Conservation (phyloP, 495 filamentous ascomycete genomes). For the Neurospora sp. region DNA sequence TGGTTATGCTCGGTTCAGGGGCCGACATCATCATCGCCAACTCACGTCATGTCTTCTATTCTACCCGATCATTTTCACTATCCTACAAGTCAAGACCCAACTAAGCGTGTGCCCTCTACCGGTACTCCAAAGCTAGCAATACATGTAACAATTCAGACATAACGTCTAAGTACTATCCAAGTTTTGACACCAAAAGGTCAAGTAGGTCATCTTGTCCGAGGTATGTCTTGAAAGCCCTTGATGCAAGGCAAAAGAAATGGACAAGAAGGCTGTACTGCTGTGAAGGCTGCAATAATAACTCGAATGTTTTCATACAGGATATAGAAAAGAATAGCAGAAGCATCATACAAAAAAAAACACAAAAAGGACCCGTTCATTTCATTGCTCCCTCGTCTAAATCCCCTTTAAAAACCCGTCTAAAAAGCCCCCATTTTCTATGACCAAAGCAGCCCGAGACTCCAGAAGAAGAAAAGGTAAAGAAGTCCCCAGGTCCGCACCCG, state of each 20-base stretch:
- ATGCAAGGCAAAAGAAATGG: not conserved
- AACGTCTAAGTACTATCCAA: not conserved
- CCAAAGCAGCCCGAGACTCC: conserved; percentile 10
- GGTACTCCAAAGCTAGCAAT: not conserved
- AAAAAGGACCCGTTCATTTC: not conserved
- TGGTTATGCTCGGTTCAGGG: not conserved
- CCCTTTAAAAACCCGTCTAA: not conserved
- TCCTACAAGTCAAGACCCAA: not conserved
- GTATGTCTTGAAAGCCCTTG: not conserved
- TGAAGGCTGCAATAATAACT: not conserved
- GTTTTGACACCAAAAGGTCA: not conserved
- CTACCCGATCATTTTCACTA: not conserved
- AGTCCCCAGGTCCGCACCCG: not conserved
- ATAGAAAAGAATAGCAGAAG: not conserved
- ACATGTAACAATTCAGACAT: not conserved
- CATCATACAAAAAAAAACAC: not conserved
- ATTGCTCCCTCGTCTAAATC: not conserved
- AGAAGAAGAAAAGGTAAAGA: conserved; percentile 1
- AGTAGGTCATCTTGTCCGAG: not conserved
- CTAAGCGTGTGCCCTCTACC: not conserved
- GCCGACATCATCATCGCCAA: not conserved
- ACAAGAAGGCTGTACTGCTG: not conserved
- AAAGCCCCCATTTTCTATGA: not conserved
- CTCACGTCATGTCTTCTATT: not conserved
- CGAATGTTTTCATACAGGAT: not conserved